Evolutionary conservation across 768 basidiomycete genomes (phyloP).

Genomic region (Hysterangium stoloniferum): DNA sequence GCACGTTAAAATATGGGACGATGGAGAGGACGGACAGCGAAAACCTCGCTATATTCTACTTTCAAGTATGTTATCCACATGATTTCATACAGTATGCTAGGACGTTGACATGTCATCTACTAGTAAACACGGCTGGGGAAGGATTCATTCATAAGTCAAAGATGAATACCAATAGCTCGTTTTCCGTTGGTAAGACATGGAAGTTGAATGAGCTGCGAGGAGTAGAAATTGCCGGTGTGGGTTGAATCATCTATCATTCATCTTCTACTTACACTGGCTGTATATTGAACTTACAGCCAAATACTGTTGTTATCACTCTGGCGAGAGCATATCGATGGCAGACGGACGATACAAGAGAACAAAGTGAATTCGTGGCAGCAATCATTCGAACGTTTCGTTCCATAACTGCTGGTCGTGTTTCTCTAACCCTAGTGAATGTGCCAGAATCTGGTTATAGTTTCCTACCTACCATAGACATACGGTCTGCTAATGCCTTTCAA

Average conservation of each 20-base stretch:
- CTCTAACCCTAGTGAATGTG: conserved; percentile 6
- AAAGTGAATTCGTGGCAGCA: conserved; percentile 60
- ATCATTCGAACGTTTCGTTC: conserved; percentile 52
- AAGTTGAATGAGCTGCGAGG: conserved; percentile 70
- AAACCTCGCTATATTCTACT: conserved; percentile 91
- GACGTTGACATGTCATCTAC: not conserved
- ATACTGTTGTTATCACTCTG: conserved; percentile 72
- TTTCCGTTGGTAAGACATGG: conserved; percentile 98
- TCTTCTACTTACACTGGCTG: conserved; percentile 17
- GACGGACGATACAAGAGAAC: conserved; percentile 69
- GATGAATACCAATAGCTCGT: conserved; percentile 86
- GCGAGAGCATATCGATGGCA: conserved; percentile 89
- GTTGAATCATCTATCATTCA: conserved; percentile 21
- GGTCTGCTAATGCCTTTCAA: not conserved
- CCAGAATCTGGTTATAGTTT: not conserved
- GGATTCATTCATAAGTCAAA: conserved; percentile 95
- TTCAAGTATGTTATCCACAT: conserved; percentile 58
- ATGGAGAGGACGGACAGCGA: conserved; percentile 58
- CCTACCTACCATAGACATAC: not conserved
- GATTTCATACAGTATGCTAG: conserved; percentile 8
- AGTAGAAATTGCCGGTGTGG: conserved; percentile 69
- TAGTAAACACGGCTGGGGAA: conserved; percentile 53
- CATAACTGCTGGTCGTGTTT: conserved; percentile 10
- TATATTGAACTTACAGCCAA: conserved; percentile 41
- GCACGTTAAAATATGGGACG: conserved; percentile 93